Evolutionary conservation across 495 filamentous ascomycete species (phyloP).

Genomic region (Annulohypoxylon bovei): DNA sequence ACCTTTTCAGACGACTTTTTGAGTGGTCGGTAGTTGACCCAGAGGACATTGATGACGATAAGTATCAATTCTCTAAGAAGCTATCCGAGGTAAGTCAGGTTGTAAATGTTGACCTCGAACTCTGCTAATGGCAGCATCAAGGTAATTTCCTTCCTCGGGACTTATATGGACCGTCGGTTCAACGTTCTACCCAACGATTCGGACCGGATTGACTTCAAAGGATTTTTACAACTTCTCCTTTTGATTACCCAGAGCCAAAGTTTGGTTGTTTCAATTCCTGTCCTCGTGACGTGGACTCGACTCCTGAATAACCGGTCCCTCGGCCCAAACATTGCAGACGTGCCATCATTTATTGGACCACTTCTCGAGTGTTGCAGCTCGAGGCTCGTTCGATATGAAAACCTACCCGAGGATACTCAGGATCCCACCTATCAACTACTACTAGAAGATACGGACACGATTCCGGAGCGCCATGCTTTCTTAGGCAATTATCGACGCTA

Average conservation of each 20-base stretch:
- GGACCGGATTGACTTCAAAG: constrained; percentile 71
- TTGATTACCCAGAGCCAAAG: constrained; percentile 84
- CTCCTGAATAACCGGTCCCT: constrained; percentile 74
- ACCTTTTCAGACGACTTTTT: constrained; percentile 78
- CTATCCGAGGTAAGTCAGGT: constrained; percentile 78
- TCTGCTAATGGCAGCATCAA: constrained; percentile 48
- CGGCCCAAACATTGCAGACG: constrained; percentile 70
- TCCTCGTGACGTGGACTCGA: constrained; percentile 88
- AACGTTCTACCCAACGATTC: constrained; percentile 61
- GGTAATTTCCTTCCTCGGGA: constrained; percentile 86
- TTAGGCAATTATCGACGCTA: constrained; percentile 96
- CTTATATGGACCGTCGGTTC: constrained; percentile 81
- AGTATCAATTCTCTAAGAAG: constrained; percentile 91
- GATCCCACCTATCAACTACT: constrained; percentile 84
- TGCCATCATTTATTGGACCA: constrained; percentile 69
- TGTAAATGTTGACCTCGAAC: background rate
- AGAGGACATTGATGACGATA: constrained; percentile 84
- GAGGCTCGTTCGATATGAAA: constrained; percentile 84
- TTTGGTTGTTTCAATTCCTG: constrained; percentile 89
- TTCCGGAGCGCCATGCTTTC: constrained; percentile 94
- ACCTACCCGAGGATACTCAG: constrained; percentile 79
- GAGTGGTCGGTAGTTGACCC: constrained; percentile 84
- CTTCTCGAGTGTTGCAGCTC: constrained; percentile 83
- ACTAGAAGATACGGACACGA: constrained; percentile 90
- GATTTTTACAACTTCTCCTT: constrained; percentile 82